Evolutionary conservation across 1,284 basidiomycete genomes (phyloP).

Genomic region (Bjerkandera adusta): DNA sequence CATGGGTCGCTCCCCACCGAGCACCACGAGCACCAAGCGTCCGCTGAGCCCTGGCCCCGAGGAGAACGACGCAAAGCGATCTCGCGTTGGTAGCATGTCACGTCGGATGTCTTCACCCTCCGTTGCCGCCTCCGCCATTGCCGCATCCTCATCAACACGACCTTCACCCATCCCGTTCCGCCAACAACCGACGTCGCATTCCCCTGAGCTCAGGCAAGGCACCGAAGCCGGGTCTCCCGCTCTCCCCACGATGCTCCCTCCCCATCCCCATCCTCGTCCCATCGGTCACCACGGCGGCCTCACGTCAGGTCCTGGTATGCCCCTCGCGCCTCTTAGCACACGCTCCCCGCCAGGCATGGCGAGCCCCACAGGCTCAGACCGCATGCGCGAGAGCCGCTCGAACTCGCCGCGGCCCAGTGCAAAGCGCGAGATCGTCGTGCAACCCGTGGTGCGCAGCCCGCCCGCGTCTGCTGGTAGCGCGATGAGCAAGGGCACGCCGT

Average conservation of each 20-base stretch:
- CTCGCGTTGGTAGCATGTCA: slow-evolving; percentile 56
- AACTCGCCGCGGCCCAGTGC: slow-evolving; percentile 26
- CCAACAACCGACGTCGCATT: slow-evolving; percentile 53
- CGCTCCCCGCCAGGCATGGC: slow-evolving; percentile 54
- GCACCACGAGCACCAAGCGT: slow-evolving; percentile 51
- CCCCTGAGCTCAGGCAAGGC: slow-evolving; percentile 58
- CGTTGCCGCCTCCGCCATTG: slow-evolving; percentile 39
- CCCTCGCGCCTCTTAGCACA: slow-evolving; percentile 44
- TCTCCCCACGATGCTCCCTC: slow-evolving; percentile 58
- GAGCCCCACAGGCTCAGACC: slow-evolving; percentile 40
- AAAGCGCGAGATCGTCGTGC: slow-evolving; percentile 53
- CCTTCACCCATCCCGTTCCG: slow-evolving; percentile 76
- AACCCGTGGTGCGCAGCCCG: slow-evolving; percentile 42
- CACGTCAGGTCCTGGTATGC: slow-evolving; percentile 32
- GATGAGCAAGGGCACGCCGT: slow-evolving; percentile 31
- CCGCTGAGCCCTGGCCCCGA: slow-evolving; percentile 64
- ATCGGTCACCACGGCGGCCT: slow-evolving; percentile 57
- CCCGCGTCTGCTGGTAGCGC: slow-evolving; percentile 12
- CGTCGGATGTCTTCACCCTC: slow-evolving; percentile 50
- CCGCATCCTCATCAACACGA: slow-evolving; percentile 54
- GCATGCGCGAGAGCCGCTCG: slow-evolving; percentile 27
- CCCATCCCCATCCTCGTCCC: slow-evolving; percentile 72
- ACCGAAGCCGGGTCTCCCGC: slow-evolving; percentile 38
- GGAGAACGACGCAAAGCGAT: slow-evolving; percentile 59
- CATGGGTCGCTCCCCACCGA: slow-evolving; percentile 28